phyloP scores from a whole-genome alignment of 371 early-diverging fungal genomes.

The Rhizopus microsporus region DNA sequence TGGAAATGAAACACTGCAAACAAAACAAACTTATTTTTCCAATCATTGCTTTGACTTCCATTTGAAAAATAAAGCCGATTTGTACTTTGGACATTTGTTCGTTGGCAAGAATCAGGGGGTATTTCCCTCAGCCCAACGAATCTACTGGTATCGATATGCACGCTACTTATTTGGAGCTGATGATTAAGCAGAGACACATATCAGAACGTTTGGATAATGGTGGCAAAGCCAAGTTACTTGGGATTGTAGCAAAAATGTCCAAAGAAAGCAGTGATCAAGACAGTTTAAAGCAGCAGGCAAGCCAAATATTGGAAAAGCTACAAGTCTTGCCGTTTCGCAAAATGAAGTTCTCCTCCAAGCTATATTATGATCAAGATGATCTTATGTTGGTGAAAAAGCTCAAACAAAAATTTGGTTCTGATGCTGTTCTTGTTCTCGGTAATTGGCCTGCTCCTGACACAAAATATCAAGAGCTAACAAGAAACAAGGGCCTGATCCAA shows the following conservation, averaged over 20 bases:
- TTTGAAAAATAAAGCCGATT: too few species aligned
- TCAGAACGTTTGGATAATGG: too few species aligned
- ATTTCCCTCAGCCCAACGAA: too few species aligned
- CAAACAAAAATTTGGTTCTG: slow-evolving; percentile 2
- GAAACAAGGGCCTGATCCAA: neutral
- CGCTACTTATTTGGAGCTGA: too few species aligned
- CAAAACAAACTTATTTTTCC: slow-evolving; percentile 1
- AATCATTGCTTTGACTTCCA: neutral
- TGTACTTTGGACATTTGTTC: neutral
- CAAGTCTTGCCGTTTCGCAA: slow-evolving; percentile 7
- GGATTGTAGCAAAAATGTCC: too few species aligned
- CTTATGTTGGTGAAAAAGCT: neutral
- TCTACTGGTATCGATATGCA: too few species aligned
- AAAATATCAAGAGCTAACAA: slow-evolving; percentile 10
- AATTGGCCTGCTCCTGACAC: slow-evolving; percentile 7
- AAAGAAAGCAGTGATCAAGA: too few species aligned
- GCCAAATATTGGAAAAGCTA: neutral
- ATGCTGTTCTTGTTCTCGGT: slow-evolving; percentile 4
- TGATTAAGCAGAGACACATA: too few species aligned
- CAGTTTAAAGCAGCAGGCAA: neutral
- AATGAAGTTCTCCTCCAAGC: slow-evolving; percentile 1
- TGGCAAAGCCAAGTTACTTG: too few species aligned
- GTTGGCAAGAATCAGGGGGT: neutral
- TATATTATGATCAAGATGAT: slow-evolving; percentile 5
- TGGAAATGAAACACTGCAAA: slow-evolving; percentile 1